Base-by-base conservation (phyloP, 2,329 filamentous ascomycete species). In the Venturia effusa region DNA sequence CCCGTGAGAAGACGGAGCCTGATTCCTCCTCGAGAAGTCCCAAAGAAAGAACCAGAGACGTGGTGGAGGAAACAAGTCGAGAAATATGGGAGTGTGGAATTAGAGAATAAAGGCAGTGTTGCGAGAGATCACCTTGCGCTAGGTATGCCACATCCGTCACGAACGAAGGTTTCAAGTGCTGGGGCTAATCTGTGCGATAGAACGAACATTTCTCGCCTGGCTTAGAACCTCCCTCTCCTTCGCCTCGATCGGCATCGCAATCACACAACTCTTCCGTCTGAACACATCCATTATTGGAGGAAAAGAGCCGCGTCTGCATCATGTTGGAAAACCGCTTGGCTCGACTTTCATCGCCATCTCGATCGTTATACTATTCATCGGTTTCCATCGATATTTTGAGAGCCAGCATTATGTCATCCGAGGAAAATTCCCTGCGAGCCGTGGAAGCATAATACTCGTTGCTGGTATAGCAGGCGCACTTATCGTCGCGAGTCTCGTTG, bases 131-230 rank as follows among this genome's bases (percentile, higher is more conserved):
- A 94, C 76, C 78, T 94, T 64, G 90, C 90, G 27, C 77, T 94
- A 60, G 89, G 89, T 92, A 75, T 59, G 77, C n/a, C 32, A 45
- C 39, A 24, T 19, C 11, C 54, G 22, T 41, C 60, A 34, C 59
- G 17, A 32, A 41, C 17, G 17, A 32, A 41, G 17, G 62, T 76
- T 61, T 77, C 27, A 13, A 19, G 61, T 45, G 1, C 51, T 65
- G 19, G 32, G 45, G 64, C 67, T 64, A 51, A 51, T 55, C 4
- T 55, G 39, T 19, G 37, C 15, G 57, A 60, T 68, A 92, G 90
- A 94, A 75, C 83, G 90, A 24, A 94, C 90, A 0, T 94, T 93
- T 74, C 83, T 94, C 39, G 90, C 90, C 63, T 94, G 90, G 90
- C 81, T 94, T 54, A 84, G 90, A 62, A 94, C 90, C 2, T 92